Base-by-base conservation (phyloP, 2,329 filamentous ascomycete genomes). In the Beauveria varroae region DNA sequence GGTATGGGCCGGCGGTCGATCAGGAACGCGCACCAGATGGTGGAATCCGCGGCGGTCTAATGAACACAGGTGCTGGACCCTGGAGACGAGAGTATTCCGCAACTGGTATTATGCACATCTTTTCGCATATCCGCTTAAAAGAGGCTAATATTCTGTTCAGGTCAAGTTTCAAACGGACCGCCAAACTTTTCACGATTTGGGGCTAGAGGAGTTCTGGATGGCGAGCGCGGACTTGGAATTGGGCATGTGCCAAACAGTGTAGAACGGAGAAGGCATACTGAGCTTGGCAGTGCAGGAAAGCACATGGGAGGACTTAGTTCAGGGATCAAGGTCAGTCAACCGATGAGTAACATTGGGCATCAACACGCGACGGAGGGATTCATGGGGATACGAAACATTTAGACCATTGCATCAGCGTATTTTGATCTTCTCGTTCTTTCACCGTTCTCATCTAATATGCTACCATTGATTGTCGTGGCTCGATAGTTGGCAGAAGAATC, bases 291-390 rank as follows among this genome's bases (percentile, higher is more conserved):
- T 41, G 30, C 9, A 6, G 58, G 50, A 14, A 49, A 43, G 20
- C 40, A 49, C 22, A 24, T 54, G 2, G 58, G 58, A 28, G 50
- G 58, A 6, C 30, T 64, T 22, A 64, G 63, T 57, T 64, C 64
- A 5, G 64, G 64, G 7, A 57, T 65, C 24, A 64, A 64, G 44
- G 60, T 60, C 34, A 63, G 64, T 20, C 62, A 64, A 9, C 37
- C 55, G 16, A 67, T 67, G 66, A 64, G 64, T 28, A 67, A 66
- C 55, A 61, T 63, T 56, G 66, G 66, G 62, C 63, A 41, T 62
- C 60, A 54, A 14, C 40, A 43, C 7, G 30, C 43, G 9, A 14
- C n/a, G 26, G 58, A 43, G 3, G 51, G 58, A 8, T 40, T 54
- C 9, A 40, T 54, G 41, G 57, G 57, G 12, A 37, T 44, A 20